These are phyloP conservation scores for Harringtonia lauricola DNA, from an alignment of 2,329 filamentous ascomycete species.

Conservation along the genomic window DNA sequence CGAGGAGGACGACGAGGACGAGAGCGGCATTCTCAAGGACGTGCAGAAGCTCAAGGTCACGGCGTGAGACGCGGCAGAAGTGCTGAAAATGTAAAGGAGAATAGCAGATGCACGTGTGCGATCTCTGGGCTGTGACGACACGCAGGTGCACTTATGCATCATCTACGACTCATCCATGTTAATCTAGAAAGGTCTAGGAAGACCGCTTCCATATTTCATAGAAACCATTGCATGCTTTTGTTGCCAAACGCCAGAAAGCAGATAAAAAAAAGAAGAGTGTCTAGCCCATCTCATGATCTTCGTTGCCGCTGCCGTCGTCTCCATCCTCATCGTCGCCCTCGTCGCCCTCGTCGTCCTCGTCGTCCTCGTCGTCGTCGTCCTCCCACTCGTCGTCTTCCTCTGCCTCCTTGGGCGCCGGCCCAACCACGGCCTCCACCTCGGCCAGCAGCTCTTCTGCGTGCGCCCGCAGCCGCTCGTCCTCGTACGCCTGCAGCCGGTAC, in stretches of 20 bases:
- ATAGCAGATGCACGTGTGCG: too few relatives aligned
- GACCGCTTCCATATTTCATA: too few relatives aligned
- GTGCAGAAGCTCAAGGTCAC: slow-evolving; percentile 65
- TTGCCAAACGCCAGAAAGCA: background rate
- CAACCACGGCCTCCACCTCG: slow-evolving; percentile 52
- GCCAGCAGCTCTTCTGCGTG: slow-evolving; percentile 63
- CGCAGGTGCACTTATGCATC: too few relatives aligned
- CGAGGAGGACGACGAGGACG: slow-evolving; percentile 57
- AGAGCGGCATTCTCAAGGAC: slow-evolving; percentile 48
- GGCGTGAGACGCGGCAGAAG: slow-evolving; percentile 14
- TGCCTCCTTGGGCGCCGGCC: slow-evolving; percentile 42
- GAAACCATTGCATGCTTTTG: background rate
- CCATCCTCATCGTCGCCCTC: slow-evolving; percentile 36
- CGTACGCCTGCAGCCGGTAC: slow-evolving; percentile 72
- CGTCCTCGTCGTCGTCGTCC: slow-evolving; percentile 43
- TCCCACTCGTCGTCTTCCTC: slow-evolving; percentile 33
- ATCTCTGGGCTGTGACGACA: too few relatives aligned
- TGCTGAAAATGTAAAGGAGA: background rate
- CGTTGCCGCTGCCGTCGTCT: too few relatives aligned
- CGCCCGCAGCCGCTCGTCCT: slow-evolving; percentile 66
- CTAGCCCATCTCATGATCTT: background rate
- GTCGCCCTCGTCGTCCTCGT: slow-evolving; percentile 35
- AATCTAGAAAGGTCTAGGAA: background rate
- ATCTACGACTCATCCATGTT: too few relatives aligned
- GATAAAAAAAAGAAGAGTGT: background rate